Evolutionary conservation across 495 filamentous ascomycete species (phyloP).

Genomic region (Tuber borchii): DNA sequence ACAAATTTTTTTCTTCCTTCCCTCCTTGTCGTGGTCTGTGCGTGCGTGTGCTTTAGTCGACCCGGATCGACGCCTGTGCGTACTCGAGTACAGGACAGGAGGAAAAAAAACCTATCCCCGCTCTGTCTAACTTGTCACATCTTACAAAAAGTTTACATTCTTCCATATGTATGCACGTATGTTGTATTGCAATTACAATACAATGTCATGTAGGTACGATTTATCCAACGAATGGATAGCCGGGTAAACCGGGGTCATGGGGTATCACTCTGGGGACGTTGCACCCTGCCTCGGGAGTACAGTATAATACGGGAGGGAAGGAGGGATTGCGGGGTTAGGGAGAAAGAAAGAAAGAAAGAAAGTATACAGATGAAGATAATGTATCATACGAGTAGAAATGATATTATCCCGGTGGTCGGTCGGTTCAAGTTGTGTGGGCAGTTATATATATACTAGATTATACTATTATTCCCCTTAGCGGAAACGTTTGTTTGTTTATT

Average conservation of each 20-base stretch:
- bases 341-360: no score
- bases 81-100: no score
- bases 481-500: no score
- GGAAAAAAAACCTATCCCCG: background rate
- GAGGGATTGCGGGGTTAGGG: no score
- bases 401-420: no score
- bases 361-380: no score
- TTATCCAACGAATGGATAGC: background rate
- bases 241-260: slow-evolving; percentile 2
- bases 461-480: no score
- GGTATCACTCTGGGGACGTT: background rate
- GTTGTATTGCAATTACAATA: background rate
- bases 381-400: no score
- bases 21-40: background rate
- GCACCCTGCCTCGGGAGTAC: no score
- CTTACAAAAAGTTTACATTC: background rate
- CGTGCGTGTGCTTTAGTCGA: background rate
- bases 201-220: background rate
- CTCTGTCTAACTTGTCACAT: background rate
- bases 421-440: no score
- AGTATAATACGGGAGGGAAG: no score
- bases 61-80: slow-evolving; percentile 4
- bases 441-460: no score
- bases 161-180: slow-evolving; percentile 1
- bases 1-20: background rate